Conservation (phyloP, 441 rosid species). For the Croton laevigatus region DNA sequence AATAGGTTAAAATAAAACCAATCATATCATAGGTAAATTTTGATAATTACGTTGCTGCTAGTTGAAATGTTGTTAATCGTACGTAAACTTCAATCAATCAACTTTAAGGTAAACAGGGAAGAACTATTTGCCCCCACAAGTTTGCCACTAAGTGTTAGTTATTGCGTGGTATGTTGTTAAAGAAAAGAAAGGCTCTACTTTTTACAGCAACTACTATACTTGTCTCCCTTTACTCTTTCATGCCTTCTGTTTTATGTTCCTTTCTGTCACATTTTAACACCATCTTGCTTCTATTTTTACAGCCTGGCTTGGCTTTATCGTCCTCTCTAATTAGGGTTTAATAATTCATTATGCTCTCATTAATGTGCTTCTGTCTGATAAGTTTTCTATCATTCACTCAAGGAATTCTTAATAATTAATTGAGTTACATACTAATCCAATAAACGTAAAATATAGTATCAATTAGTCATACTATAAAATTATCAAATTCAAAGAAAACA, state of each 20-base stretch:
- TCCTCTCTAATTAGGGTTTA: no score
- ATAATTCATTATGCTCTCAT: no score
- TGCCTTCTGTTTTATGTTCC: neutral
- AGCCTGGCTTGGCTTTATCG: neutral
- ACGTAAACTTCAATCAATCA: slow-evolving; percentile 3
- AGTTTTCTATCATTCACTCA: no score
- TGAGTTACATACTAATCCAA: no score
- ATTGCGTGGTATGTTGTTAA: slow-evolving; percentile 4
- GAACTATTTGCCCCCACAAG: slow-evolving; percentile 8
- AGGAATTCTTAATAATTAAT: no score
- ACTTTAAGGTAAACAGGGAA: neutral
- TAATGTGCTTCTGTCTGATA: no score
- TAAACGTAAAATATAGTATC: no score
- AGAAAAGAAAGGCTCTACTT: slow-evolving; percentile 15
- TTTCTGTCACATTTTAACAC: neutral
- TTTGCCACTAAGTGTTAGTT: slow-evolving; percentile 15
- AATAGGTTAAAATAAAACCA: no score
- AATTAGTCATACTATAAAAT: no score
- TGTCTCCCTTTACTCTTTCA: slow-evolving; percentile 16
- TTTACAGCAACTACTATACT: slow-evolving; percentile 14
- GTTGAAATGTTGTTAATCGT: neutral
- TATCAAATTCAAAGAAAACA: no score
- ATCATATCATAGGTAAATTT: no score
- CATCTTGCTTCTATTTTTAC: neutral
- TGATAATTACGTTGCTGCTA: no score